phyloP scores from a whole-genome alignment of 2,329 filamentous ascomycete genomes.

The Pestalotiopsis sp. region DNA sequence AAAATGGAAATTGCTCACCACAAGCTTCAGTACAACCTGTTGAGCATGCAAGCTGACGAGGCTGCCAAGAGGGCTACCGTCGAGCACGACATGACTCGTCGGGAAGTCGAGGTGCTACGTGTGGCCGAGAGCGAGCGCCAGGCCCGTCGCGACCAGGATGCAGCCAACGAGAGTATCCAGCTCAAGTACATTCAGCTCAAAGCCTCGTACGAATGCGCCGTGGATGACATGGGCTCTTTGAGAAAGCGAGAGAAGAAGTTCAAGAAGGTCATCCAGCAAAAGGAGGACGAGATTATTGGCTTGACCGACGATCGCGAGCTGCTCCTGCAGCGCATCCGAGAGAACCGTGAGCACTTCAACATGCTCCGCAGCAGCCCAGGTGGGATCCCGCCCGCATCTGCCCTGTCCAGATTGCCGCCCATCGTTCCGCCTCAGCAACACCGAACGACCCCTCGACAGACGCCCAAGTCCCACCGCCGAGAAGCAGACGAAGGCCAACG shows the following conservation, averaged over 20 bases:
- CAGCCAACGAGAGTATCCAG: conserved; percentile 55
- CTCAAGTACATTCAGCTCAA: conserved; percentile 65
- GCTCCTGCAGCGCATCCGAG: conserved; percentile 80
- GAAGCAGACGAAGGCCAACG: conserved; percentile 54
- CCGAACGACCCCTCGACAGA: conserved; percentile 53
- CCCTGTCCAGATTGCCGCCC: conserved; percentile 58
- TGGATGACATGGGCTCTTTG: conserved; percentile 67
- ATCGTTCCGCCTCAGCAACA: conserved; percentile 48
- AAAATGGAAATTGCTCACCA: conserved; percentile 88
- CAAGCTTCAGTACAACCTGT: conserved; percentile 85
- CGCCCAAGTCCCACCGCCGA: conserved; percentile 37
- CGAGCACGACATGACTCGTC: conserved; percentile 87
- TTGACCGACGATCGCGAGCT: conserved; percentile 77
- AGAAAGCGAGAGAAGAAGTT: conserved; percentile 70
- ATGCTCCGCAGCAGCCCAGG: conserved; percentile 77
- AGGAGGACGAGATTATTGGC: conserved; percentile 71
- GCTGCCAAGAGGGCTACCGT: conserved; percentile 85
- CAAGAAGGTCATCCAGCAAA: conserved; percentile 77
- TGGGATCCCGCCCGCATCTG: conserved; percentile 64
- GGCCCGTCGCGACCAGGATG: conserved; percentile 55
- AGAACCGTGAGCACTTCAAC: conserved; percentile 87
- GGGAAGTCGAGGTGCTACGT: conserved; percentile 84
- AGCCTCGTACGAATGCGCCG: conserved; percentile 65
- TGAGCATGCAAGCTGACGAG: conserved; percentile 82
- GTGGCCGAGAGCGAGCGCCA: conserved; percentile 71